A percentile compares a stretch with the other conserved stretches of the same genome.
Evolutionary conservation across 768 basidiomycete genomes (phyloP).

Genomic region (Botryobasidium botryosum): DNA sequence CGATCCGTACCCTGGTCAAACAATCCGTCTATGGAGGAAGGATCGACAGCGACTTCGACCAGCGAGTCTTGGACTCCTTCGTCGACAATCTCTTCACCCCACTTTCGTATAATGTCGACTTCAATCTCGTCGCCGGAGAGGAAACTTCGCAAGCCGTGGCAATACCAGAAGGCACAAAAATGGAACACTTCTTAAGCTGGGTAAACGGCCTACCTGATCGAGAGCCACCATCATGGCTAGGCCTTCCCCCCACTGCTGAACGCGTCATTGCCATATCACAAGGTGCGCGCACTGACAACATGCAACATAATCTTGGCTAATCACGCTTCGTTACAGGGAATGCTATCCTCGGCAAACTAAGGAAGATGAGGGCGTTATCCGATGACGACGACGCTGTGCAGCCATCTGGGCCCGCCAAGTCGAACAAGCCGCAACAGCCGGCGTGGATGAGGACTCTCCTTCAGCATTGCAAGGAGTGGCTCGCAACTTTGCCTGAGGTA

Average conservation of each 20-base stretch:
- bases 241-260: slow-evolving; percentile 83
- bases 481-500: slow-evolving; percentile 57
- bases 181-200: slow-evolving; percentile 85
- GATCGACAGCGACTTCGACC: slow-evolving; percentile 91
- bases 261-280: slow-evolving; percentile 80
- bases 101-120: slow-evolving; percentile 82
- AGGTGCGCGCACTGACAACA: slow-evolving; percentile 31
- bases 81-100: slow-evolving; percentile 82
- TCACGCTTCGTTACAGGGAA: slow-evolving; percentile 41
- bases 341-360: slow-evolving; percentile 65
- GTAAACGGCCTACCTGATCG: slow-evolving; percentile 76
- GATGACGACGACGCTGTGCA: slow-evolving; percentile 68
- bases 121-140: slow-evolving; percentile 54
- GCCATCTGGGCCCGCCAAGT: slow-evolving; percentile 30
- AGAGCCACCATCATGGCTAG: slow-evolving; percentile 89
- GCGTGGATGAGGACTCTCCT: slow-evolving; percentile 87
- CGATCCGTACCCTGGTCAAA: slow-evolving; percentile 82
- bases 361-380: slow-evolving; percentile 79
- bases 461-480: slow-evolving; percentile 74
- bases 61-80: slow-evolving; percentile 80
- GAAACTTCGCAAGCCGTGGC: slow-evolving; percentile 37
- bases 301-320: background rate
- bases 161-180: slow-evolving; percentile 82
- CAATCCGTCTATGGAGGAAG: slow-evolving; percentile 93
- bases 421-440: slow-evolving; percentile 47